Base-by-base conservation (phyloP, 1,139 yeast species). In the Pichia sp. region DNA sequence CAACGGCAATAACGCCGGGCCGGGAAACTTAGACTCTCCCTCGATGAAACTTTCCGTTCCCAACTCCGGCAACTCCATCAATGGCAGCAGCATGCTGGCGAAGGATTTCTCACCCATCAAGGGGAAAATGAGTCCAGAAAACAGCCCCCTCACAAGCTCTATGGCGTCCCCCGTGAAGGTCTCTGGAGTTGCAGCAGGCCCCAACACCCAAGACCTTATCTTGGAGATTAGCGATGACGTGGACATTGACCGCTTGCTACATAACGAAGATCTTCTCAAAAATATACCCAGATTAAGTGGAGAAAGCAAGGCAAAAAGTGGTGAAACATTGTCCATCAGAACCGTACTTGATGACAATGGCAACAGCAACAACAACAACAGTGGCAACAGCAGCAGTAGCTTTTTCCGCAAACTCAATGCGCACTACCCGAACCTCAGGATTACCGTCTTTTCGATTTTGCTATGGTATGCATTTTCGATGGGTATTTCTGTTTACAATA, bases 401-500 rank as follows among this genome's bases (percentile, higher is more conserved):
- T 36, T 55, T 4, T 47, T 52, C 30, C 7, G 19, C 2, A 54
- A 29, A 38, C 11, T 57, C 10, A 47, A 55, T 5, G 23, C 30
- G 29, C 45, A 44, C 11, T 61, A 56, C 30, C 70, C 70, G 5
- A 60, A 68, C 56, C 57, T 68, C 15, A 63, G 62, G 7, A 61
- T 68, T 10, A 68, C 72, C 4, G 45, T 65, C 2, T 30, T 61
- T 1, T 70, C 73, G 10, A 70, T 75, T 42, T 45, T 67, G 15
- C 59, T 71, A 26, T 75, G 82, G 82, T 77, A 63, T 74, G 75
- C 75, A 16, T 83, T 83, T 59, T 86, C 95, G n/a, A 77, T 90
- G 57, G 71, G 88, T 13, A 81, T 92, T 32, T 87, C 96, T n/a
- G 76, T 92, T 40, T 93, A 93, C 73, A 93, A 93, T 75, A 93